Conservation (phyloP, 2,329 filamentous ascomycete genomes). For the Colletotrichum sp. region DNA sequence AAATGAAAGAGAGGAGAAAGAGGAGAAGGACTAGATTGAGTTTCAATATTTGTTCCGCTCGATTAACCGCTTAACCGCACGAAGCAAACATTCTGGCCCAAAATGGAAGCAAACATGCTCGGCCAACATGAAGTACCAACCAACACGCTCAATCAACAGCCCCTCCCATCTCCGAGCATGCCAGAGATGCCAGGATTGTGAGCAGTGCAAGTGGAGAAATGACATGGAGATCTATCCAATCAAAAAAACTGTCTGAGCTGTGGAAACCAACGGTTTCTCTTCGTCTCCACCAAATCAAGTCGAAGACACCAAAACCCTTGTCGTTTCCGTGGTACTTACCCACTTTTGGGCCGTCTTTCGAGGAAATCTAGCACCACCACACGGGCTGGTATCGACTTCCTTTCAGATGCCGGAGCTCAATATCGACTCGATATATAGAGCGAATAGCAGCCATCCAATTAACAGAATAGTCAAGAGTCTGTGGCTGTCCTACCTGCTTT, state of each 20-base stretch:
- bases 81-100: neutral
- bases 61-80: neutral
- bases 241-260: neutral
- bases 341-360: neutral
- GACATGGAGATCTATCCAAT: neutral
- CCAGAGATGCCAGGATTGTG: neutral
- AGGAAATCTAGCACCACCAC: neutral
- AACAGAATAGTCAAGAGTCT: no score
- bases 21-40: neutral
- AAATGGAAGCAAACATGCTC: neutral
- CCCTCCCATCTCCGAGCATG: neutral
- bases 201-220: neutral
- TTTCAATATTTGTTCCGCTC: neutral
- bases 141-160: neutral
- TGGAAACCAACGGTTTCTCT: neutral
- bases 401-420: neutral
- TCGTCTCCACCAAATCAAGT: neutral
- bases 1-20: neutral
- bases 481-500: no score
- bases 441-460: neutral
- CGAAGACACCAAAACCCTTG: neutral
- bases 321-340: neutral
- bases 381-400: neutral
- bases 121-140: neutral
- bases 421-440: neutral